Evolutionary conservation across 306 rosid genomes (phyloP).

Genomic region (Rosa multiflora): DNA sequence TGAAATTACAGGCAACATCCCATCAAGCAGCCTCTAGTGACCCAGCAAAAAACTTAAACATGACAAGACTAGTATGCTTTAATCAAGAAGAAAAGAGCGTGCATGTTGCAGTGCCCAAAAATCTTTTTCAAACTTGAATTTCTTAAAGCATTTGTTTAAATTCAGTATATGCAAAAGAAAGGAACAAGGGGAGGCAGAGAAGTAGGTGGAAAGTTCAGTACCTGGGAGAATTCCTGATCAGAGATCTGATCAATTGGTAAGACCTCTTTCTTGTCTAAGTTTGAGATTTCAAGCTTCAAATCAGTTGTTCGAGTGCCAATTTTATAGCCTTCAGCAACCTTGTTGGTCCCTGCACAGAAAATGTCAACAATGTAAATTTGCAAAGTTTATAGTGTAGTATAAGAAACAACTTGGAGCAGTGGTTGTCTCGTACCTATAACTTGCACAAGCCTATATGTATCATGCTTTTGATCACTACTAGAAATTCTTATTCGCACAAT

Average conservation of each 20-base stretch:
- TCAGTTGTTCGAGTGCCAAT: slow-evolving; percentile 62
- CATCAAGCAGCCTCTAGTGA: neutral
- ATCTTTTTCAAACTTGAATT: neutral
- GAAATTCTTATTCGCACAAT: slow-evolving; percentile 81
- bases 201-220: slow-evolving; percentile 29
- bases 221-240: slow-evolving; percentile 86
- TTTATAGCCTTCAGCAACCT: slow-evolving; percentile 65
- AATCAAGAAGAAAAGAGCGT: neutral
- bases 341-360: slow-evolving; percentile 72
- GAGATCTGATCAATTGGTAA: slow-evolving; percentile 76
- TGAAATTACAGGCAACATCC: slow-evolving; percentile 2
- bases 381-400: neutral
- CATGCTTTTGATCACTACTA: slow-evolving; percentile 70
- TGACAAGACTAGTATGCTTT: neutral
- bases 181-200: neutral
- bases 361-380: slow-evolving; percentile 24
- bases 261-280: slow-evolving; percentile 77
- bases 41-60: neutral
- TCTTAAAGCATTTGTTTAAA: neutral
- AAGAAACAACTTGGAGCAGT: slow-evolving; percentile 17
- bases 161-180: neutral
- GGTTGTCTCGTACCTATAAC: slow-evolving; percentile 64
- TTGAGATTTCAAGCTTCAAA: slow-evolving; percentile 75
- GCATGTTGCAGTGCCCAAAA: neutral
- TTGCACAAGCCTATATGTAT: slow-evolving; percentile 90